phyloP scores from a whole-genome alignment of 257 asterid species.

The Gentiana dahurica region DNA sequence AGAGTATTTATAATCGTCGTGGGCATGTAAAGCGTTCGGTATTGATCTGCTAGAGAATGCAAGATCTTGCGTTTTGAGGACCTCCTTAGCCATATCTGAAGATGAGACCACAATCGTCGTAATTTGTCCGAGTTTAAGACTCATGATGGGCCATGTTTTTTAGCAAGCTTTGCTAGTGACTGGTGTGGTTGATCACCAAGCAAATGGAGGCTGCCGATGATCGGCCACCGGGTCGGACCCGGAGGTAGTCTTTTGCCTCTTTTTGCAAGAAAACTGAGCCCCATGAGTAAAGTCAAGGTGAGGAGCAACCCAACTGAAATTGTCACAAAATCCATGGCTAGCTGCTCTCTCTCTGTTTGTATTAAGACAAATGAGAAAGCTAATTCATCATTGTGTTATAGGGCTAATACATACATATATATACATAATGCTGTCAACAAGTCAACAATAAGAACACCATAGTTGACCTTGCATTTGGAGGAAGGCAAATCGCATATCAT shows the following conservation, averaged over 20 bases:
- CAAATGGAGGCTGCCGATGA: conserved; percentile 47
- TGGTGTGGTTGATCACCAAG: conserved; percentile 42
- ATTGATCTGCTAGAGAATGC: conserved; percentile 52
- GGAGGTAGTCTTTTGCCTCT: conserved; percentile 32
- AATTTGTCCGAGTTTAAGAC: conserved; percentile 55
- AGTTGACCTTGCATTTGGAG: no score
- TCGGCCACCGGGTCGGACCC: conserved; percentile 58
- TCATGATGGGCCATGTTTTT: conserved; percentile 32
- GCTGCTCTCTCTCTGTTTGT: no score
- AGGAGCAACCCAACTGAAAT: conserved; percentile 35
- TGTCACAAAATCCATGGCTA: conserved; percentile 16
- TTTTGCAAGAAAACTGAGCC: conserved; percentile 6
- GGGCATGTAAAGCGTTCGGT: conserved; percentile 57
- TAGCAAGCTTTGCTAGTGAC: conserved; percentile 33
- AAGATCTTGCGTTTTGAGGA: conserved; percentile 53
- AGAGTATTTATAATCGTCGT: conserved; percentile 46
- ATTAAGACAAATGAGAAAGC: no score
- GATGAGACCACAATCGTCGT: conserved; percentile 34
- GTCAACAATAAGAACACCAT: no score
- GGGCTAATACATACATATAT: no score
- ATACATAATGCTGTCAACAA: no score
- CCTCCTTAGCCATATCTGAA: conserved; percentile 37
- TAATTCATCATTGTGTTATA: no score
- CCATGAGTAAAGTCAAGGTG: conserved; percentile 7
- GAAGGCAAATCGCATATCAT: no score